Evolutionary conservation across 2,329 filamentous ascomycete species (phyloP), one percentile per base, ranked within the genome.

Genomic region (Fusarium buxicola): DNA sequence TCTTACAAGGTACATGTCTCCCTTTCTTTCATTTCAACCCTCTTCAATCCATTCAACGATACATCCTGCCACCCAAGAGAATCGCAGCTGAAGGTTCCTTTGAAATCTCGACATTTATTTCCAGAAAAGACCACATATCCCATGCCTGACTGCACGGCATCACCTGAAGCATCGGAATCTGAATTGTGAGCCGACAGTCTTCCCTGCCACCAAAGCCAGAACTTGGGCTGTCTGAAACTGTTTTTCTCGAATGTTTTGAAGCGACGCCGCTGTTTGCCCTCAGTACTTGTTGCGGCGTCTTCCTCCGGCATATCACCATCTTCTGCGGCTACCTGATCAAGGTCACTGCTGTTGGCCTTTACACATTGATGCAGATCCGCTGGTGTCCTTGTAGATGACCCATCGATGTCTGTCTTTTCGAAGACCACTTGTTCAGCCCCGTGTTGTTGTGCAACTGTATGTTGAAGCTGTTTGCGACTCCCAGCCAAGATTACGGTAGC

Each of bases 211-310:
- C 10, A 44, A 25, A 62, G 47, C 59, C 59, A 62, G 18, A 62
- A 62, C 9, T 62, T 62, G 27, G 52, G 59, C 32, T 62, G 52
- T 11, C 59, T 31, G 11, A 62, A 62, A 1, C 52, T 62, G 5
- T 61, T 58, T 21, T 62, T 61, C 25, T 62, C 57, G 2, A 62
- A 62, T 2, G 35, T 55, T 5, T n/a, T 13, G 8, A 47, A 62
- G 1, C 57, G 39, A 2, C n/a, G 8, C 13, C 11, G 28, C 25
- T 49, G 21, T 2, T 12, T 36, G 2, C 9, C 24, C 10, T 58
- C 47, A 10, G 5, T 13, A n/a, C 24, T 8, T 8, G 12, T 11
- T 31, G 7, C 2, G 2, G 31, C 6, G 8, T 16, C 11, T 28
- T 15, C 5, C 7, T 7, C 24, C 1, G 3, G 10, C 2, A 7